Evolutionary conservation across 1,139 yeast genomes (phyloP).

Genomic region (Nadsonia starkeyi-henricii): DNA sequence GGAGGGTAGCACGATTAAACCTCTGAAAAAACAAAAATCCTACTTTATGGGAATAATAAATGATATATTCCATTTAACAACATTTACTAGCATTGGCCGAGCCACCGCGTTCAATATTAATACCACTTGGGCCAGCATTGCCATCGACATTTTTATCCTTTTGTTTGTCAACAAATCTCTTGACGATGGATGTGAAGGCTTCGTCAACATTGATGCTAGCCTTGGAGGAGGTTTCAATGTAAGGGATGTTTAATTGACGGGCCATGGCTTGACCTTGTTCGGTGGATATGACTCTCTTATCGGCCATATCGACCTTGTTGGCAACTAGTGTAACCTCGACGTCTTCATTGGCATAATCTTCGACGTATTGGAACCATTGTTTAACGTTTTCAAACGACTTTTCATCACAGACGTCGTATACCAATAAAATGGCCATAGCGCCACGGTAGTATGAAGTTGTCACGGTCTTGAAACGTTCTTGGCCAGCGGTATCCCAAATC

Average conservation of each 20-base stretch:
- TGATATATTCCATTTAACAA: conserved; percentile 11
- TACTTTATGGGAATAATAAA: neutral
- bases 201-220: conserved; percentile 85
- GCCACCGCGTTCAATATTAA: conserved; percentile 16
- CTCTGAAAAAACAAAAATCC: too few species aligned
- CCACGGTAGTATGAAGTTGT: conserved; percentile 98
- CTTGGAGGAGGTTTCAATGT: conserved; percentile 92
- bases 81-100: conserved; percentile 13
- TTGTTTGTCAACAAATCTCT: conserved; percentile 62
- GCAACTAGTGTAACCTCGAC: conserved; percentile 91
- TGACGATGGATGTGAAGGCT: conserved; percentile 82
- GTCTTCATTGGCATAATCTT: conserved; percentile 91
- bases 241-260: conserved; percentile 75
- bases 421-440: conserved; percentile 94
- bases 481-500: conserved; percentile 99
- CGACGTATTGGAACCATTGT: conserved; percentile 89
- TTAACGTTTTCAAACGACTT: conserved; percentile 76
- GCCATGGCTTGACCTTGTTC: conserved; percentile 90
- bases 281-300: conserved; percentile 56
- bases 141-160: conserved; percentile 18
- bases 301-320: conserved; percentile 78
- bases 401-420: conserved; percentile 92
- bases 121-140: conserved; percentile 9
- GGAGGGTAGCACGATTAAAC: too few species aligned
- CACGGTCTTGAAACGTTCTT: conserved; percentile 93